Evolutionary conservation across 306 rosid genomes (phyloP).

Genomic region (Prunus mongolica): DNA sequence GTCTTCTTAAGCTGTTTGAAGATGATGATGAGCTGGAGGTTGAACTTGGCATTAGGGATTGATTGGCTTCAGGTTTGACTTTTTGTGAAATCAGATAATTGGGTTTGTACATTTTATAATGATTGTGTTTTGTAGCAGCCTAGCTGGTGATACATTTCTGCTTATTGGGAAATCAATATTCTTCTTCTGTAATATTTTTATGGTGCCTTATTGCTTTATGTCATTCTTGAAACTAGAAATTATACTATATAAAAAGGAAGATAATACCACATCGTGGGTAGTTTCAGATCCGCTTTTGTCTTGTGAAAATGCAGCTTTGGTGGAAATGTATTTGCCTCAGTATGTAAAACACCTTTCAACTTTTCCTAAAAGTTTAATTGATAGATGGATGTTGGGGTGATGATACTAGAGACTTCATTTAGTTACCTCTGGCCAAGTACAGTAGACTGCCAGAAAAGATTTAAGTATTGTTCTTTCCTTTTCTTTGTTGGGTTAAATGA

Average conservation of each 20-base stretch:
- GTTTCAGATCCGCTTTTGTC: not conserved
- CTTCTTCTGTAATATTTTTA: not conserved
- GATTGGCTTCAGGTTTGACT: slow-evolving; percentile 14
- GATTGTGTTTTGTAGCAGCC: not conserved
- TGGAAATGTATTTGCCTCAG: not conserved
- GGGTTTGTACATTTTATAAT: not conserved
- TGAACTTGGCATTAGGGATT: slow-evolving; percentile 82
- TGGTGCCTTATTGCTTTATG: not conserved
- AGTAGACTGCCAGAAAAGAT: too few relatives aligned
- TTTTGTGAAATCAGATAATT: not conserved
- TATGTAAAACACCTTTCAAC: not conserved
- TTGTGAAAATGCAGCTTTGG: not conserved
- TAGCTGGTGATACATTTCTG: not conserved
- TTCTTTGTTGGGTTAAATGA: not conserved
- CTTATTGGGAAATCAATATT: not conserved
- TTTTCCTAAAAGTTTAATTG: not conserved
- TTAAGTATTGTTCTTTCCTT: too few relatives aligned
- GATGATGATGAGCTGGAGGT: slow-evolving; percentile 93
- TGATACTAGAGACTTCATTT: not conserved
- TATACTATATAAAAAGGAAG: not conserved
- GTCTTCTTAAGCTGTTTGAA: slow-evolving; percentile 84
- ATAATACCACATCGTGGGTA: not conserved
- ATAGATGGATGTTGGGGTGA: not conserved
- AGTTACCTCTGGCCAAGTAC: not conserved
- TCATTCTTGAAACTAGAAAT: not conserved